Percentiles rank a stretch among this genome's conserved stretches.
These are phyloP conservation scores for Penicillium sclerotiorum DNA, from an alignment of 2,329 filamentous ascomycete genomes.

Conservation along the genomic window DNA sequence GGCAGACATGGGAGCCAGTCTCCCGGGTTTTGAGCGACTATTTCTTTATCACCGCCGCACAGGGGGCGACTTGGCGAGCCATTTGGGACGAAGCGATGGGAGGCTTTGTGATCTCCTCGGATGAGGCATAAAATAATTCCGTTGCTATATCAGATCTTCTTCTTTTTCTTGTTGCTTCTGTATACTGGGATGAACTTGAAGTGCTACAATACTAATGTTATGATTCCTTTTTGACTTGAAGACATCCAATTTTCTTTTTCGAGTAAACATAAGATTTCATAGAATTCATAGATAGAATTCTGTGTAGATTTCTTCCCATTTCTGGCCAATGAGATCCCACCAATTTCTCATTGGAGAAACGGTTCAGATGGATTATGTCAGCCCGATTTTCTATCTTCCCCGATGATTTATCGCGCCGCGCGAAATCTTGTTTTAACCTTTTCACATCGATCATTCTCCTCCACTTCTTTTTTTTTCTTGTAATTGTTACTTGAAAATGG, in stretches of 20 bases:
- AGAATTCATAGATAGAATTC: too few species aligned
- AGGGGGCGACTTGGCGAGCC: conserved; percentile 29
- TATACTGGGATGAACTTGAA: neutral
- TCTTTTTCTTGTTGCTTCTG: neutral
- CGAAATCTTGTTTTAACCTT: conserved; percentile 11
- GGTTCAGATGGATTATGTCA: conserved; percentile 17
- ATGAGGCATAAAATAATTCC: conserved; percentile 12
- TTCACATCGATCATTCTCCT: conserved; percentile 1
- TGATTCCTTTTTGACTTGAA: neutral
- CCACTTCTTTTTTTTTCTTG: neutral
- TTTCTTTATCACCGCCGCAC: conserved; percentile 29
- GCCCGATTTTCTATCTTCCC: conserved; percentile 13
- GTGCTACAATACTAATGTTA: neutral
- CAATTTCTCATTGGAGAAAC: conserved; percentile 2
- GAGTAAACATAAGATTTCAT: neutral
- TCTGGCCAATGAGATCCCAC: neutral
- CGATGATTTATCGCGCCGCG: conserved; percentile 24
- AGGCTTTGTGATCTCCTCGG: conserved; percentile 19
- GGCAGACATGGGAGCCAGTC: conserved; percentile 34
- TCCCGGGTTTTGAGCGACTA: conserved; percentile 29
- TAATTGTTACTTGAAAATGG: conserved; percentile 51
- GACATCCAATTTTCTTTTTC: neutral
- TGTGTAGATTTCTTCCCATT: neutral
- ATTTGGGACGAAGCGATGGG: conserved; percentile 36
- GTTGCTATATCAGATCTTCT: neutral